Percentiles rank a stretch among this genome's conserved stretches.
These are phyloP conservation scores for carrot (Daucus carota) DNA, from an alignment of 129 eudicot species.

Conservation along the genomic window DH1_v3.0 NC_030385.2:4536501-4537000, in stretches of 20 bases:
- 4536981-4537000: neutral
- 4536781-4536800: neutral
- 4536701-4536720: too few species aligned
- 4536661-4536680: too few species aligned
- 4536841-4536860: neutral
- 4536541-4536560: neutral
- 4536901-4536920: too few species aligned
- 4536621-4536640: neutral
- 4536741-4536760: neutral
- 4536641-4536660: neutral
- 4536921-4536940: neutral
- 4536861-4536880: neutral
- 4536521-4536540: neutral
- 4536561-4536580: neutral
- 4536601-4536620: neutral
- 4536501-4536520: neutral
- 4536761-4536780: neutral
- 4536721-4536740: too few species aligned
- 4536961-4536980: neutral
- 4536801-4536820: neutral
- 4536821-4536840: neutral
- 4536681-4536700: too few species aligned
- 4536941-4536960: neutral
- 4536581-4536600: neutral
- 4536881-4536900: too few species aligned